Evolutionary conservation across 2,329 filamentous ascomycete species (phyloP).

Genomic region (Parastagonospora nodorum): DNA sequence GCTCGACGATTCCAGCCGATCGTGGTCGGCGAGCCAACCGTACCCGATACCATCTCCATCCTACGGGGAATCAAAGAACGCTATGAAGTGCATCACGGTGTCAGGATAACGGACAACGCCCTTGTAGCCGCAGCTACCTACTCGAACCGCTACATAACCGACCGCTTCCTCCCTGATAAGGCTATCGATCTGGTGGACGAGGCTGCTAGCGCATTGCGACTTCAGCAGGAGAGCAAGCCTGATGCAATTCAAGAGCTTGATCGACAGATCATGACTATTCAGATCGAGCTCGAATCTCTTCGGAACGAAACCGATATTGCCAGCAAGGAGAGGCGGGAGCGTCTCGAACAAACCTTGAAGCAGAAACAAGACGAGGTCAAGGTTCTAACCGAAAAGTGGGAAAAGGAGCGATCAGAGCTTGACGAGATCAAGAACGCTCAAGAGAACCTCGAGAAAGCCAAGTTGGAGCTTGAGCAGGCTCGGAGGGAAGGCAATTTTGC

Average conservation of each 20-base stretch:
- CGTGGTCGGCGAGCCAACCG: constrained; percentile 85
- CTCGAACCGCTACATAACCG: constrained; percentile 95
- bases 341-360: constrained; percentile 78
- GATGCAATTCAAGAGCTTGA: constrained; percentile 92
- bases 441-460: constrained; percentile 83
- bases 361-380: constrained; percentile 76
- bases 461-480: constrained; percentile 83
- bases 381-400: constrained; percentile 82
- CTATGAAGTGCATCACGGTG: constrained; percentile 96
- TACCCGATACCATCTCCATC: constrained; percentile 93
- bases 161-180: constrained; percentile 94
- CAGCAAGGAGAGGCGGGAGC: constrained; percentile 84
- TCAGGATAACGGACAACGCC: constrained; percentile 89
- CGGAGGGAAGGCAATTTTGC: constrained; percentile 88
- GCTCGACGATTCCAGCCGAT: constrained; percentile 95
- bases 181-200: constrained; percentile 97
- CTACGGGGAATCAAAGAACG: constrained; percentile 95
- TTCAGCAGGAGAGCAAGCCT: constrained; percentile 96
- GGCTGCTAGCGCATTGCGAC: constrained; percentile 83
- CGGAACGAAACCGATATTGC: constrained; percentile 92
- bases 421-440: constrained; percentile 86
- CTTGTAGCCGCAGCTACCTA: constrained; percentile 90
- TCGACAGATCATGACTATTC: constrained; percentile 94
- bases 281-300: constrained; percentile 93
- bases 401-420: constrained; percentile 84